Evolutionary conservation across 2,329 filamentous ascomycete species (phyloP).

Genomic region (Grosmannia huntii): DNA sequence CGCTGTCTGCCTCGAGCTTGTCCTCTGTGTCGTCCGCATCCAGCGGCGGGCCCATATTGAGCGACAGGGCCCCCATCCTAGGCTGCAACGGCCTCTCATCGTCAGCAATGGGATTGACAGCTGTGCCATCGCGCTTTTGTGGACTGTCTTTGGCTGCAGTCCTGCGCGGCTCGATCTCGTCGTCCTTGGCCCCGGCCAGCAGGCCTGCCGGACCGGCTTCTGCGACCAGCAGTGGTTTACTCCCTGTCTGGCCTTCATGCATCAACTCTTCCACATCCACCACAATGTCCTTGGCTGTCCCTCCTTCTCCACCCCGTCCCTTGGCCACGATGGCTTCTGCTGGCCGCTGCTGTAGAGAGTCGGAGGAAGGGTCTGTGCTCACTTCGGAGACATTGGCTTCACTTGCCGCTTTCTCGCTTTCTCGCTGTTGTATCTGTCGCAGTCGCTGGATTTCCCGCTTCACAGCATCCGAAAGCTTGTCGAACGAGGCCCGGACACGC

Average conservation of each 20-base stretch:
- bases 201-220: no score
- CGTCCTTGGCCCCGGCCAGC: not conserved
- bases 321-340: no score
- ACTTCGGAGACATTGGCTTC: not conserved
- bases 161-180: not conserved
- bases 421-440: not conserved
- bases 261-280: constrained; percentile 1
- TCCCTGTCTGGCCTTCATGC: not conserved
- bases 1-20: not conserved
- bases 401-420: not conserved
- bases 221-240: not conserved
- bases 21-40: not conserved
- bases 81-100: not conserved
- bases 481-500: constrained; percentile 6
- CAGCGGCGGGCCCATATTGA: not conserved
- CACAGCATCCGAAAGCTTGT: not conserved
- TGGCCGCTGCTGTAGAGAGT: not conserved
- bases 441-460: constrained; percentile 6
- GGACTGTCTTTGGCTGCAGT: not conserved
- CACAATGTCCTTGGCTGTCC: not conserved
- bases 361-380: not conserved
- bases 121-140: not conserved
- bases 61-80: constrained; percentile 2
- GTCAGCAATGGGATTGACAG: not conserved
- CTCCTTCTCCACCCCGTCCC: not conserved